Evolutionary conservation across 2,329 filamentous ascomycete genomes (phyloP).

Genomic region (Phaeosphaeria sp.): DNA sequence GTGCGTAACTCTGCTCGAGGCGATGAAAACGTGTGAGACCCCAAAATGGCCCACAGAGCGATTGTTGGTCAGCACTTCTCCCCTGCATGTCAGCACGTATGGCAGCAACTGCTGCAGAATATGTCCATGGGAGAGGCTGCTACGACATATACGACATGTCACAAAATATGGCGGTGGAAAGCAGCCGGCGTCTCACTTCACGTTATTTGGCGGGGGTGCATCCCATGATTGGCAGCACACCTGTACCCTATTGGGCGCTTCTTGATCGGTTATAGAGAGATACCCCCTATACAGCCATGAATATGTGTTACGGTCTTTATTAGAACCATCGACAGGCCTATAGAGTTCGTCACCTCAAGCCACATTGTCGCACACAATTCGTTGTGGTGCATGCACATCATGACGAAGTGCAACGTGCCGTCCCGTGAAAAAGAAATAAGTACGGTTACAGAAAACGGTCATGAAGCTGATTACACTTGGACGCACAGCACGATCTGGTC

Average conservation of each 20-base stretch:
- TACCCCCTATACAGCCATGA: neutral
- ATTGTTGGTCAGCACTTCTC: neutral
- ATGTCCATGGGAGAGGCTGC: no score
- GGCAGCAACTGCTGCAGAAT: no score
- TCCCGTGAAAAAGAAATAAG: neutral
- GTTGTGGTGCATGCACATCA: neutral
- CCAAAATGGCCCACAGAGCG: neutral
- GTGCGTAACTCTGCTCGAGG: conserved; percentile 20
- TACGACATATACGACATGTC: no score
- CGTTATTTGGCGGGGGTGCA: no score
- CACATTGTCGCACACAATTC: neutral
- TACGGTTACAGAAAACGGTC: neutral
- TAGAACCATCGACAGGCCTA: neutral
- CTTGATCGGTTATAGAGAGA: neutral
- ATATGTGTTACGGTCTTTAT: neutral
- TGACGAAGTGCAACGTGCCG: neutral
- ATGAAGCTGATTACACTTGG: neutral
- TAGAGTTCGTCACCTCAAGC: neutral
- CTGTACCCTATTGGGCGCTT: neutral
- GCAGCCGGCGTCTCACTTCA: neutral
- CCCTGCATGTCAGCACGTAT: neutral
- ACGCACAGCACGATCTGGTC: neutral
- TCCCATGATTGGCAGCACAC: no score
- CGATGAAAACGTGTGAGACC: neutral
- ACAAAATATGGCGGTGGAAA: no score